Conservation (phyloP, 2,329 filamentous ascomycete species). For the Mycosphaerella sp. region DNA sequence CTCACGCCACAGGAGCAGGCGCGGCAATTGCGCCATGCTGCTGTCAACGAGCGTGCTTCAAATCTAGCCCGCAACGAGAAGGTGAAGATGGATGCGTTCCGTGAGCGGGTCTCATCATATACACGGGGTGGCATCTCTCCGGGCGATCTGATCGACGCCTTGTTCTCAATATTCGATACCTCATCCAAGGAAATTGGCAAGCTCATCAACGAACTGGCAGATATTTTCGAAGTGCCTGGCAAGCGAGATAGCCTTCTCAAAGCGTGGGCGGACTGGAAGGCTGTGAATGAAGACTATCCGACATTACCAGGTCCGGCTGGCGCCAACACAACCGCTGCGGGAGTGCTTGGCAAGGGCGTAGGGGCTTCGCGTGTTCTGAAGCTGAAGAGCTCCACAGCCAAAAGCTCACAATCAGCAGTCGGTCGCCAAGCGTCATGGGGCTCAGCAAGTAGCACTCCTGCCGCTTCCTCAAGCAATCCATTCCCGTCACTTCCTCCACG, state of each 20-base stretch:
- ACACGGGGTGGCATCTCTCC: slow-evolving; percentile 63
- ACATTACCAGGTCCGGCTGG: slow-evolving; percentile 71
- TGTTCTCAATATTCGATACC: slow-evolving; percentile 79
- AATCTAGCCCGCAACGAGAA: slow-evolving; percentile 73
- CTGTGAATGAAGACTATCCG: slow-evolving; percentile 93
- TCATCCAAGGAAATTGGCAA: slow-evolving; percentile 77
- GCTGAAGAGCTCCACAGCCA: slow-evolving; percentile 62
- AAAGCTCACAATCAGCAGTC: slow-evolving; percentile 57
- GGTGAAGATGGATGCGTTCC: slow-evolving; percentile 70
- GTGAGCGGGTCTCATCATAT: slow-evolving; percentile 71
- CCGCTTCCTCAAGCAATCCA: slow-evolving; percentile 16
- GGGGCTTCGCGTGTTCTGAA: slow-evolving; percentile 59
- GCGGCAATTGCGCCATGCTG: slow-evolving; percentile 68
- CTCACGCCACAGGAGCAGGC: slow-evolving; percentile 73
- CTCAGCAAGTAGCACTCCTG: slow-evolving; percentile 30
- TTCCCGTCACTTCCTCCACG: slow-evolving; percentile 28
- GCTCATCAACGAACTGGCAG: slow-evolving; percentile 81
- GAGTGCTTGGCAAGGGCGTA: slow-evolving; percentile 45
- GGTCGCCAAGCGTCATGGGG: slow-evolving; percentile 54
- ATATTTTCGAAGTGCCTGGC: slow-evolving; percentile 76
- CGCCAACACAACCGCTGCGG: slow-evolving; percentile 49
- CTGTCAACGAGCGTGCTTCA: slow-evolving; percentile 78
- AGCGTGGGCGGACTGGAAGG: slow-evolving; percentile 92
- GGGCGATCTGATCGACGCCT: slow-evolving; percentile 72
- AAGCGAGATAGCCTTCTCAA: slow-evolving; percentile 70